phyloP scores from a whole-genome alignment of 345 rosid genomes.

The Corchorus olitorius region DNA sequence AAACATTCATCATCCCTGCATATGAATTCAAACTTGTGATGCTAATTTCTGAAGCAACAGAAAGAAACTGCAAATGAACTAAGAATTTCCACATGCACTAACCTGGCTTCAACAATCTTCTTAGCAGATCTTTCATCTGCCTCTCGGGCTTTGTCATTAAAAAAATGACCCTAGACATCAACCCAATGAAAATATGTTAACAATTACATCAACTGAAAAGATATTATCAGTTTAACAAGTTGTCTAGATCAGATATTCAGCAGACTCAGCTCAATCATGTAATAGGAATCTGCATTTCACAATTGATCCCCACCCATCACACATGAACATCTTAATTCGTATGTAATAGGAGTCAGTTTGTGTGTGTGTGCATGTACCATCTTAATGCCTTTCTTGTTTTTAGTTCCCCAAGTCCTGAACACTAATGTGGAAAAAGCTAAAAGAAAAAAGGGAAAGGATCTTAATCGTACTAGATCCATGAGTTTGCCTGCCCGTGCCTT shows the following conservation, averaged over 20 bases:
- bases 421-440: background rate
- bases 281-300: background rate
- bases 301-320: background rate
- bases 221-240: background rate
- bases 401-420: background rate
- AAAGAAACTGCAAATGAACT: constrained; percentile 8
- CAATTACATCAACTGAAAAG: background rate
- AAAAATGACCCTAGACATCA: constrained; percentile 56
- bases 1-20: constrained; percentile 47
- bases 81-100: constrained; percentile 24
- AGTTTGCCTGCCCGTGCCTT: constrained; percentile 52
- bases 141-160: constrained; percentile 52
- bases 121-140: constrained; percentile 58
- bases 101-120: constrained; percentile 57
- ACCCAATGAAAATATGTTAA: constrained; percentile 8
- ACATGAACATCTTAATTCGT: background rate
- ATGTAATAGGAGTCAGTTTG: no score
- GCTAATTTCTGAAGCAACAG: constrained; percentile 28
- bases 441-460: background rate
- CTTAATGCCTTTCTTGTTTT: background rate
- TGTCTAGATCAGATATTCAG: background rate
- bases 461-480: constrained; percentile 37
- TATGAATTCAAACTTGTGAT: constrained; percentile 22
- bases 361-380: no score
- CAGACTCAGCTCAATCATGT: background rate